phyloP scores from a whole-genome alignment of 352 stramenopile genomes.

The Pythium chondricola region DNA sequence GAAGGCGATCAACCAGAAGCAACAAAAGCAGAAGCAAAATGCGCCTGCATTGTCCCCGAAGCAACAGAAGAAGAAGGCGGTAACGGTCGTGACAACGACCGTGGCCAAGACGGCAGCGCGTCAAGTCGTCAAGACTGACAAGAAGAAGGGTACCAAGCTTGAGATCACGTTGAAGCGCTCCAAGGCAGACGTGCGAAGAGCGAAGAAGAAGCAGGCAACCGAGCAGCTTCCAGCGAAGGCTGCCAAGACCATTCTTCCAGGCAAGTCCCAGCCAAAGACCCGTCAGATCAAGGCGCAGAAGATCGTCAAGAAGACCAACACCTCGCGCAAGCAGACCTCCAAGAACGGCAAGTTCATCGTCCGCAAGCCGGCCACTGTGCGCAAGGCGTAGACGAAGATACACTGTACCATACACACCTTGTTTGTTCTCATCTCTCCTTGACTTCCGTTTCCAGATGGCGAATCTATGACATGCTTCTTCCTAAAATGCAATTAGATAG shows the following conservation, averaged over 20 bases:
- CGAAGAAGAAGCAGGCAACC: conserved; percentile 9
- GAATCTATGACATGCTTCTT: too few relatives aligned
- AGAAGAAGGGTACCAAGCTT: conserved; percentile 13
- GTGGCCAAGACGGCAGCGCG: conserved; percentile 6
- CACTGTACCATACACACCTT: too few relatives aligned
- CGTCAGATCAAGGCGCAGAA: conserved; percentile 27
- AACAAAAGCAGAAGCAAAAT: conserved; percentile 8
- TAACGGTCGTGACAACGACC: conserved; percentile 2
- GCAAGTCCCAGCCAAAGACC: conserved; percentile 26
- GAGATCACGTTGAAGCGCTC: conserved; percentile 21
- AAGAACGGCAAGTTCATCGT: conserved; percentile 41
- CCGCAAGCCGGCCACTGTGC: conserved; percentile 35
- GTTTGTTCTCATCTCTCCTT: too few relatives aligned
- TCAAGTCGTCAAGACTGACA: conserved; percentile 8
- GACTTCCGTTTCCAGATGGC: conserved; percentile 2
- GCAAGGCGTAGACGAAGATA: conserved; percentile 31
- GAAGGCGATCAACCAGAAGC: not conserved
- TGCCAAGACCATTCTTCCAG: conserved; percentile 21
- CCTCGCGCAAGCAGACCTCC: conserved; percentile 27
- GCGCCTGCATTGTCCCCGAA: conserved; percentile 17
- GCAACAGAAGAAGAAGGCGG: conserved; percentile 10
- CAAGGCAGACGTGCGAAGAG: conserved; percentile 11
- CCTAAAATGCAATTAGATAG: too few relatives aligned
- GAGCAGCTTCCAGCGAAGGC: conserved; percentile 4
- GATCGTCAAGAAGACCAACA: conserved; percentile 17